Percentiles rank a stretch among this genome's conserved stretches.
Conservation (phyloP, 2,329 filamentous ascomycete species). For the Fusarium irregulare region DNA sequence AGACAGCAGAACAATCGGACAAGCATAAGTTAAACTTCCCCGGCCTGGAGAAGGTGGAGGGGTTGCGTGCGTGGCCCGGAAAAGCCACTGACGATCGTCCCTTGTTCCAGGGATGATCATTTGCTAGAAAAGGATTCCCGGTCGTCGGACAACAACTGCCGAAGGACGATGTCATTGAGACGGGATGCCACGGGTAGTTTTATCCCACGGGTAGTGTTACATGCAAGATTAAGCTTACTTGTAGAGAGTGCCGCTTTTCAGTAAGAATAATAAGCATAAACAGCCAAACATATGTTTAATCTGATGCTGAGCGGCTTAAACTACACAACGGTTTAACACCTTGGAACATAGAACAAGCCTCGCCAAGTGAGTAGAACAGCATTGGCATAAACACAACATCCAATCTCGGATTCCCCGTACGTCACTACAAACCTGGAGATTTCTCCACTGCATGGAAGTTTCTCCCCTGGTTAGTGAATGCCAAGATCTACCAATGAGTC, state of each 20-base stretch:
- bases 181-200: not conserved
- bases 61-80: conserved; percentile 27
- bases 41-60: conserved; percentile 14
- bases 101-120: not conserved
- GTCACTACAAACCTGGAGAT: not conserved
- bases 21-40: conserved; percentile 23
- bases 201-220: not conserved
- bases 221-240: conserved; percentile 3
- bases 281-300: not conserved
- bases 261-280: conserved; percentile 24
- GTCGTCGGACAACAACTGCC: conserved; percentile 9
- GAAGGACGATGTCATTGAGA: conserved; percentile 7
- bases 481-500: conserved; percentile 8
- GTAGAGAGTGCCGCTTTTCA: not conserved
- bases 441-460: conserved; percentile 12
- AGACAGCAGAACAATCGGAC: not conserved
- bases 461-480: conserved; percentile 19
- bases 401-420: not conserved
- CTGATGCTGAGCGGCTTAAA: not conserved
- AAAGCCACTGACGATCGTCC: conserved; percentile 26
- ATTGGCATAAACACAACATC: not conserved
- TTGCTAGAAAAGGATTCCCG: not conserved
- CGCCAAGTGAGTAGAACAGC: not conserved
- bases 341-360: conserved; percentile 8
- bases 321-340: not conserved